A percentile compares a stretch with the other conserved stretches of the same genome.
phyloP scores from a whole-genome alignment of 768 basidiomycete species.

The Amanita exitialis region DNA sequence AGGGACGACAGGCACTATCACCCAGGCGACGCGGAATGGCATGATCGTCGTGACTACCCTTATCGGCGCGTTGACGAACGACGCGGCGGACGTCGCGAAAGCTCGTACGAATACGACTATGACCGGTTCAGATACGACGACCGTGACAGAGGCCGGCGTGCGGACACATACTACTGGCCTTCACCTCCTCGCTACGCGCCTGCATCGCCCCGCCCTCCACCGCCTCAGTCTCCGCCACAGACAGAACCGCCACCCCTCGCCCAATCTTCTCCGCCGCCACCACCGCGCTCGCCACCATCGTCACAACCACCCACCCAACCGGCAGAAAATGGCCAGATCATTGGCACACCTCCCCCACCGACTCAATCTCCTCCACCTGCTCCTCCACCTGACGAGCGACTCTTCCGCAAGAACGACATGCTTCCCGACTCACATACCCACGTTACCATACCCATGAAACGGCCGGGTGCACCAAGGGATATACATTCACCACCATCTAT shows the following conservation, averaged over 20 bases:
- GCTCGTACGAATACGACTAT: slow-evolving; percentile 4
- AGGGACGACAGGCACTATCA: slow-evolving; percentile 15
- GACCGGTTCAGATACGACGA: slow-evolving; percentile 10
- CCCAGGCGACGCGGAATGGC: slow-evolving; percentile 13
- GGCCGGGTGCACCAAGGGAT: slow-evolving; percentile 35
- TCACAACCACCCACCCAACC: slow-evolving; percentile 5
- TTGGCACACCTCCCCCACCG: slow-evolving; percentile 16
- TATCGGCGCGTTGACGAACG: slow-evolving; percentile 21
- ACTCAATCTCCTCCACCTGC: slow-evolving; percentile 19
- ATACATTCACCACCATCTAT: slow-evolving; percentile 35
- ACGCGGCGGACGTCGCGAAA: slow-evolving; percentile 24
- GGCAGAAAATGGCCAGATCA: slow-evolving; percentile 1
- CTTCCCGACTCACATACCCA: slow-evolving; percentile 26
- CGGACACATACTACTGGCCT: slow-evolving; percentile 16
- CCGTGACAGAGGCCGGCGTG: slow-evolving; percentile 14
- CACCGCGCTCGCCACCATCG: slow-evolving; percentile 12
- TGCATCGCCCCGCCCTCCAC: slow-evolving; percentile 12
- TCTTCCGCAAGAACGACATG: slow-evolving; percentile 18
- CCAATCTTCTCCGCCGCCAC: slow-evolving; percentile 12
- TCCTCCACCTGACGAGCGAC: slow-evolving; percentile 19
- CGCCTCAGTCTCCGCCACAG: slow-evolving; percentile 14
- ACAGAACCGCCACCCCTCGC: slow-evolving; percentile 9
- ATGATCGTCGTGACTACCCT: slow-evolving; percentile 17
- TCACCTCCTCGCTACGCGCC: slow-evolving; percentile 10
- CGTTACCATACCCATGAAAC: slow-evolving; percentile 35